Evolutionary conservation across 192 early-diverging fungal species (phyloP).

Genomic region (Rhizophlyctis rosea): DNA sequence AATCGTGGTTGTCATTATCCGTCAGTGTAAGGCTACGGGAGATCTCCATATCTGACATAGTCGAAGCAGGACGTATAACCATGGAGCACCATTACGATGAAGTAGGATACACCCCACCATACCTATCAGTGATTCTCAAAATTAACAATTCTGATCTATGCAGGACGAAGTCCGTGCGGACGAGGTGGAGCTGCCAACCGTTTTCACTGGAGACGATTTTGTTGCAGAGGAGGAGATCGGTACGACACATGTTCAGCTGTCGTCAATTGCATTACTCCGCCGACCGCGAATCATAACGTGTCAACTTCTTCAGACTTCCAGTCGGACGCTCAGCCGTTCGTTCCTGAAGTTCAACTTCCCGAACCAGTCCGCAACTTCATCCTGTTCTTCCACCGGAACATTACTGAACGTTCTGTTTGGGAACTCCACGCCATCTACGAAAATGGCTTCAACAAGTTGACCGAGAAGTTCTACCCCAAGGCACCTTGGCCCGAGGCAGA

Average conservation of each 20-base stretch:
- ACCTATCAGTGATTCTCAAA: no score
- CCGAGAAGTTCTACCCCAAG: constrained; percentile 90
- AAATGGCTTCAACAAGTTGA: constrained; percentile 83
- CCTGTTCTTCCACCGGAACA: constrained; percentile 72
- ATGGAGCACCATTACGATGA: no score
- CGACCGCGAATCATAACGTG: neutral
- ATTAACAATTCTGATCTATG: no score
- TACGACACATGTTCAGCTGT: no score
- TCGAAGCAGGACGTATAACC: no score
- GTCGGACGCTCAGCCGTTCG: neutral
- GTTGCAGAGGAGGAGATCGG: constrained; percentile 47
- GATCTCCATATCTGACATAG: no score
- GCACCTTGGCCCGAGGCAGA: constrained; percentile 85
- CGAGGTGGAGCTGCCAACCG: constrained; percentile 60
- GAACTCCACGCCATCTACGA: constrained; percentile 89
- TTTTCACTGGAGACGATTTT: constrained; percentile 40
- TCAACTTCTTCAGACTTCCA: constrained; percentile 5
- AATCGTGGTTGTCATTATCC: no score
- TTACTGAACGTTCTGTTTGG: constrained; percentile 76
- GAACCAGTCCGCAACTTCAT: constrained; percentile 84
- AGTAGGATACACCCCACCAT: no score
- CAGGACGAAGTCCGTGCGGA: constrained; percentile 57
- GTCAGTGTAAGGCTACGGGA: no score
- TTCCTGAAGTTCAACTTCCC: constrained; percentile 63
- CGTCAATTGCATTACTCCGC: constrained; percentile 4